Percentiles rank a stretch among this genome's conserved stretches.
phyloP scores from a whole-genome alignment of 345 rosid genomes.

The Acer saccharum region DNA sequence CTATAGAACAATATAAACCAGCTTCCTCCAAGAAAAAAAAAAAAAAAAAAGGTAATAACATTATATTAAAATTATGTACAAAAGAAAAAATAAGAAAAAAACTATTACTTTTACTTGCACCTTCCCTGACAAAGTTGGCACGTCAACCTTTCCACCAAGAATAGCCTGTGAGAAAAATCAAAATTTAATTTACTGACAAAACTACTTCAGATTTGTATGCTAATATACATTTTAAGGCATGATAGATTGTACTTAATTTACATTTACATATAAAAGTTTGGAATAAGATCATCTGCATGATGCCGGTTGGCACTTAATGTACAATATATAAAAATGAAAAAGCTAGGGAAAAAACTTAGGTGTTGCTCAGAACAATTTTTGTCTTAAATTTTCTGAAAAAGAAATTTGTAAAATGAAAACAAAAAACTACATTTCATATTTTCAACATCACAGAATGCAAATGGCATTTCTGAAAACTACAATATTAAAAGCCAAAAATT shows the following conservation, averaged over 20 bases:
- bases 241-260: background rate
- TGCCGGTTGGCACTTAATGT: background rate
- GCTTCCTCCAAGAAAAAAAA: background rate
- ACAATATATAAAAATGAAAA: background rate
- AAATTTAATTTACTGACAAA: conserved; percentile 13
- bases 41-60: background rate
- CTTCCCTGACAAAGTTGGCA: conserved; percentile 80
- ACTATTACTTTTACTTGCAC: conserved; percentile 60
- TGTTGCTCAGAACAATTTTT: background rate
- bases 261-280: background rate
- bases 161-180: conserved; percentile 64
- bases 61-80: background rate
- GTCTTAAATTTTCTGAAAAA: background rate
- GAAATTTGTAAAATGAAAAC: background rate
- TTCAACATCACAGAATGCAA: background rate
- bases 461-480: background rate
- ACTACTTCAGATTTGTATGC: conserved; percentile 3
- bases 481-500: background rate
- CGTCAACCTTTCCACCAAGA: conserved; percentile 82
- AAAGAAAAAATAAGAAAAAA: conserved; percentile 9
- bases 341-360: background rate
- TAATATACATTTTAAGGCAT: conserved; percentile 2
- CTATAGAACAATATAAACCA: background rate
- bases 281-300: background rate
- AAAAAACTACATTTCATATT: background rate